These are phyloP conservation scores for Emergomyces africanus DNA, from an alignment of 2,329 filamentous ascomycete species.

Conservation along the genomic window DNA sequence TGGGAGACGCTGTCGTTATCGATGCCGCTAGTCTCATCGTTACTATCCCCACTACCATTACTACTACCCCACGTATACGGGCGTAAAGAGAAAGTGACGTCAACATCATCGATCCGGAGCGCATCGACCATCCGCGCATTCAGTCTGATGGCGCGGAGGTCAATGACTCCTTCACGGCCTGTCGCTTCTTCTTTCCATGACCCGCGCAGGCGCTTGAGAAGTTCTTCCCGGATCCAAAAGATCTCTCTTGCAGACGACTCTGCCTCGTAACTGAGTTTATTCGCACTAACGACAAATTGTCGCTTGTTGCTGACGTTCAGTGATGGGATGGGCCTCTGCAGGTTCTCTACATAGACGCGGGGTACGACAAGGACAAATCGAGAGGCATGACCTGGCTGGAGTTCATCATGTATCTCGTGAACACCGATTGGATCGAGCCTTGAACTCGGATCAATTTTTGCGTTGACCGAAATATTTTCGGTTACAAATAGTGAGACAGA, in stretches of 20 bases:
- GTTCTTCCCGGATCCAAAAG: constrained; percentile 81
- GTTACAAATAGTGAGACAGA: constrained; percentile 47
- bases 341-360: constrained; percentile 62
- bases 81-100: constrained; percentile 40
- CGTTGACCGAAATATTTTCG: constrained; percentile 14
- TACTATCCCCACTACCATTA: not conserved
- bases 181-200: constrained; percentile 55
- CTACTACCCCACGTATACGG: constrained; percentile 16
- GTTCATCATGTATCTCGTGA: constrained; percentile 30
- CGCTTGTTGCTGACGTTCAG: constrained; percentile 70
- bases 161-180: constrained; percentile 53
- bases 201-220: constrained; percentile 58
- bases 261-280: constrained; percentile 63
- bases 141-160: constrained; percentile 63
- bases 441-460: constrained; percentile 11
- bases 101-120: constrained; percentile 67
- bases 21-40: constrained; percentile 9
- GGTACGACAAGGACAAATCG: constrained; percentile 65
- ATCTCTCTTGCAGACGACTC: constrained; percentile 68
- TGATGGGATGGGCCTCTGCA: constrained; percentile 64
- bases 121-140: constrained; percentile 70
- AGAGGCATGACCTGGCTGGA: constrained; percentile 51
- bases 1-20: constrained; percentile 20
- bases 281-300: constrained; percentile 82
- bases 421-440: constrained; percentile 16